These are phyloP conservation scores for Lactifluus subvellereus DNA, from an alignment of 768 basidiomycete genomes.

Conservation along the genomic window DNA sequence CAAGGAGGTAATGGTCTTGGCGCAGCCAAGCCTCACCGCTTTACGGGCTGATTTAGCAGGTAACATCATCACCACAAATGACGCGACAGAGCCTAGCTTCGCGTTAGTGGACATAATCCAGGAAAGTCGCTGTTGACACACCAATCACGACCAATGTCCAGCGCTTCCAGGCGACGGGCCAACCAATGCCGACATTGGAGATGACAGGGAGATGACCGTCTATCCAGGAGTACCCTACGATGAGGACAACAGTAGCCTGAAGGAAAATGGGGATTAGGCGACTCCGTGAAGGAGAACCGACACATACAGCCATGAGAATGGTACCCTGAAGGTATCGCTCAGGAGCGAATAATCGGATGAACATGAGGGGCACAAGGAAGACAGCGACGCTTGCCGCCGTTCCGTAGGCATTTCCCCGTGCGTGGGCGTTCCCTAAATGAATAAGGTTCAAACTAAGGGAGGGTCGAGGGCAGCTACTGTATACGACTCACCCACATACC, in stretches of 20 bases:
- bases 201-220: constrained; percentile 44
- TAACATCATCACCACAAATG: constrained; percentile 50
- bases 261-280: not conserved
- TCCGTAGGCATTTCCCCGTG: constrained; percentile 51
- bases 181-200: constrained; percentile 48
- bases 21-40: constrained; percentile 41
- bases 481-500: constrained; percentile 40
- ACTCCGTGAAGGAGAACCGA: not conserved
- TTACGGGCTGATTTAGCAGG: constrained; percentile 46
- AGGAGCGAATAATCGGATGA: constrained; percentile 44
- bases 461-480: not conserved
- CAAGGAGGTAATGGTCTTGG: constrained; percentile 37
- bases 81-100: constrained; percentile 39
- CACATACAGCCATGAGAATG: constrained; percentile 36
- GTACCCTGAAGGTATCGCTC: constrained; percentile 35
- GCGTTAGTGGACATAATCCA: constrained; percentile 13
- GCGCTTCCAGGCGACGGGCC: constrained; percentile 46
- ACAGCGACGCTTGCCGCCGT: constrained; percentile 44
- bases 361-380: constrained; percentile 43
- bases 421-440: constrained; percentile 35
- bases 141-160: constrained; percentile 48
- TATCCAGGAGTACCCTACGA: constrained; percentile 54
- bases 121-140: constrained; percentile 24
- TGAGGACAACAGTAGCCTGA: constrained; percentile 40
- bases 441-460: not conserved